phyloP scores from a whole-genome alignment of 345 rosid genomes.

The Conringia planisiliqua region DNA sequence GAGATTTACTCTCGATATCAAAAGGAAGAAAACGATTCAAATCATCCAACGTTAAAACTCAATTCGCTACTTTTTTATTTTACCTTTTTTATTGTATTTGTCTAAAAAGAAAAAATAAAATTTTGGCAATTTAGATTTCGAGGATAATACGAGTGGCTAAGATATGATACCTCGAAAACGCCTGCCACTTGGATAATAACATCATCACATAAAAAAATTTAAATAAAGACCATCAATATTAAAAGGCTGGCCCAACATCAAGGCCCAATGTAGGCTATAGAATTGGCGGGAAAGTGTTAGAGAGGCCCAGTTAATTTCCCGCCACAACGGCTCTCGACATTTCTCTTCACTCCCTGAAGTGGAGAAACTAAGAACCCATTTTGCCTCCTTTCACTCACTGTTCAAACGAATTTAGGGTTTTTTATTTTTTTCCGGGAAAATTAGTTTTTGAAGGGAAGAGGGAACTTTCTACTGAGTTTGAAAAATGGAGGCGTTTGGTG shows the following conservation, averaged over 20 bases:
- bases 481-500: slow-evolving; percentile 69
- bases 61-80: neutral
- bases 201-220: neutral
- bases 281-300: slow-evolving; percentile 25
- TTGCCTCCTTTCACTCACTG: neutral
- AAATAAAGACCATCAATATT: no score
- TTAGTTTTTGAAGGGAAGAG: no score
- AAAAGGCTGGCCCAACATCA: neutral
- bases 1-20: neutral
- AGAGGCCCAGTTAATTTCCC: slow-evolving; percentile 24
- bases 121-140: neutral
- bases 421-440: neutral
- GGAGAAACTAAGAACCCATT: neutral
- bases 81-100: no score
- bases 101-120: neutral
- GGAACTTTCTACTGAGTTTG: neutral
- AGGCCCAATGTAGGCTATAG: neutral
- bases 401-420: slow-evolving; percentile 25
- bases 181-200: slow-evolving; percentile 22
- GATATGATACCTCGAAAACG: neutral
- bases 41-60: neutral
- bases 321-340: slow-evolving; percentile 21
- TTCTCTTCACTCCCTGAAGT: neutral
- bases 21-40: slow-evolving; percentile 12
- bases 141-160: slow-evolving; percentile 19